A percentile compares a stretch with the other conserved stretches of the same genome.
These are phyloP conservation scores for Salvia miltiorrhiza DNA, from an alignment of 257 asterid species.

Conservation along the genomic window DNA sequence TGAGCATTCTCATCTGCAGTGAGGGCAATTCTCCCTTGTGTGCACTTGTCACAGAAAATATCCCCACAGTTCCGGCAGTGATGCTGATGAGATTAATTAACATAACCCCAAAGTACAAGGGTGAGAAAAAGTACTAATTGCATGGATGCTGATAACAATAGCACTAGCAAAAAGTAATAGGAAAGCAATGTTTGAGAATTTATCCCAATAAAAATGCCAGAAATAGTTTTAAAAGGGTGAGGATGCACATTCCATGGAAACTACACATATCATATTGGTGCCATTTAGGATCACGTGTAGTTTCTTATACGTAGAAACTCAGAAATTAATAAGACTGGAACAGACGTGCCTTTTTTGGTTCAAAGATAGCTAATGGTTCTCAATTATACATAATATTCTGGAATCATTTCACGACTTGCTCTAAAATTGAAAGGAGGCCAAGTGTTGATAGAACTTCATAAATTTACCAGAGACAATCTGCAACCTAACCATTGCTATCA, in stretches of 20 bases:
- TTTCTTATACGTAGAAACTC: not conserved
- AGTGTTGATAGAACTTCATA: not conserved
- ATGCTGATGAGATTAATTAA: slow-evolving; percentile 48
- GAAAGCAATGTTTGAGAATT: not conserved
- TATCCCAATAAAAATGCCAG: not conserved
- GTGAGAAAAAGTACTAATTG: slow-evolving; percentile 14
- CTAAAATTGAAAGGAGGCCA: not conserved
- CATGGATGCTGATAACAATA: slow-evolving; percentile 10
- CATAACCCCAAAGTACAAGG: slow-evolving; percentile 4
- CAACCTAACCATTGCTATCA: not conserved
- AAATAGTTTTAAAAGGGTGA: not conserved
- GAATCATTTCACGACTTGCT: not conserved
- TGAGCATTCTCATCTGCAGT: slow-evolving; percentile 83
- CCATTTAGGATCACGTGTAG: not conserved
- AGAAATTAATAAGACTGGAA: not conserved
- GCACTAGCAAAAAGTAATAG: not conserved
- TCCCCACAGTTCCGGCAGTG: slow-evolving; percentile 96
- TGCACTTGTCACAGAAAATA: slow-evolving; percentile 92
- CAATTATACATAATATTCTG: not conserved
- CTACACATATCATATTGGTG: not conserved
- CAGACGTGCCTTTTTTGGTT: not conserved
- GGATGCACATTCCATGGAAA: not conserved
- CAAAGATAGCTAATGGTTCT: not conserved
- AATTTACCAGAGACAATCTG: not conserved
- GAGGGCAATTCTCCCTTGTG: slow-evolving; percentile 87